Base-by-base conservation (phyloP, 257 asterid genomes). In the Solanum medicagineum region DNA sequence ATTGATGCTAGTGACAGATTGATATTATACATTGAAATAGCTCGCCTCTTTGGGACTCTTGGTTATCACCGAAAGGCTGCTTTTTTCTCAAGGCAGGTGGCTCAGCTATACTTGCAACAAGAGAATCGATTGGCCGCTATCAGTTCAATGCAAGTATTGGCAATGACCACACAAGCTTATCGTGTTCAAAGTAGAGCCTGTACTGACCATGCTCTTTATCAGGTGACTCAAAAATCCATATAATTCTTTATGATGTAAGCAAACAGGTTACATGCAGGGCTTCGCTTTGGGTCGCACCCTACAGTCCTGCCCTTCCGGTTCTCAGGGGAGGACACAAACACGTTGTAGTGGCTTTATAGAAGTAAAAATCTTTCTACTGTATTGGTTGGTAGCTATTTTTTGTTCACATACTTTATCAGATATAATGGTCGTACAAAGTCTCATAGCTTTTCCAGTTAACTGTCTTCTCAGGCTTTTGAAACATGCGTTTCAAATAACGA, bases 1-100 rank as follows among this genome's bases (percentile, higher is more conserved):
- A 94, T 96, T 84, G 99, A 96, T 89, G 97, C 99, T 80, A 94
- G 98, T 88, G 99, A 96, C 92, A 93, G 95, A 87, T 92, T 96
- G 87, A 90, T 96, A 80, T 91, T 94, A 59, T 95, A 92, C 84
- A 92, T 95, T 84, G 99, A 96, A 92, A 93, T 95, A 89, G 98
- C 99, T 83, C 91, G 99, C 47, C 98, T 96, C 83, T 96, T 94
- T 90, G 98, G 98, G 54, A 91, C 95, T 84, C 97, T 96, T 86
- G 98, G 98, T 85, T 96, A 96, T 89, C 98, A 92, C 84, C 93
- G 99, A 62, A 96, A 96, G 90, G 97, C 99, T 91, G 99, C 99
- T 81, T 96, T 96, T 88, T 96, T 96, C 94, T 96, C 98, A 53
- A 90, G 99, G 90, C 99, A 91, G 93, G 98, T 96, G 87, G 97